phyloP scores from a whole-genome alignment of 805 yeast species.

The Schwanniomyces pseudopolymorphus region DNA sequence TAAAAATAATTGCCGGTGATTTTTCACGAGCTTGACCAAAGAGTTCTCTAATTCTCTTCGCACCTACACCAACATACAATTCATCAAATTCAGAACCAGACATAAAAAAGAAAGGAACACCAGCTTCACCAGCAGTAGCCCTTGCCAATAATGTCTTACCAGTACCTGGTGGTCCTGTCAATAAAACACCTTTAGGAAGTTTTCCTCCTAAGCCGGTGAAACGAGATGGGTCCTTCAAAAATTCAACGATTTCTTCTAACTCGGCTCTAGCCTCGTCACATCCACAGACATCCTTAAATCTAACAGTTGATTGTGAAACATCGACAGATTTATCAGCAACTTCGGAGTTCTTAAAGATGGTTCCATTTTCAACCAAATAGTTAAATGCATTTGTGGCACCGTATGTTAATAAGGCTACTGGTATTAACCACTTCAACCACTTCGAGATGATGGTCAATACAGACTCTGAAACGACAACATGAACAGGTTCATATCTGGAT shows the following conservation, averaged over 20 bases:
- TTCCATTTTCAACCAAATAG: constrained; percentile 78
- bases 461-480: constrained; percentile 89
- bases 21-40: constrained; percentile 90
- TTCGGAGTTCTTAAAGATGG: constrained; percentile 73
- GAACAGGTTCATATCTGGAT: constrained; percentile 78
- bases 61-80: constrained; percentile 98
- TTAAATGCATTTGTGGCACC: constrained; percentile 78
- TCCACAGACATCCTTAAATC: constrained; percentile 92
- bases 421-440: constrained; percentile 87
- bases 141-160: constrained; percentile 96
- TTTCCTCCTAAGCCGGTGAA: constrained; percentile 97
- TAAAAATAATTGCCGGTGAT: constrained; percentile 95
- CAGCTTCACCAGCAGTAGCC: constrained; percentile 99
- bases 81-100: constrained; percentile 98
- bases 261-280: constrained; percentile 98
- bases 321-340: constrained; percentile 78
- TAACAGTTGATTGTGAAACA: constrained; percentile 80
- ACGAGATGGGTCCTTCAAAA: constrained; percentile 91
- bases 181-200: constrained; percentile 92
- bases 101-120: constrained; percentile 98
- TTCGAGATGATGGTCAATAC: constrained; percentile 73
- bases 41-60: constrained; percentile 93
- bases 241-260: constrained; percentile 96
- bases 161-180: constrained; percentile 99
- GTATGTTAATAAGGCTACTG: constrained; percentile 76